Conservation (phyloP, 2,329 filamentous ascomycete genomes). For the Paracoccidioides brasiliensis region DNA sequence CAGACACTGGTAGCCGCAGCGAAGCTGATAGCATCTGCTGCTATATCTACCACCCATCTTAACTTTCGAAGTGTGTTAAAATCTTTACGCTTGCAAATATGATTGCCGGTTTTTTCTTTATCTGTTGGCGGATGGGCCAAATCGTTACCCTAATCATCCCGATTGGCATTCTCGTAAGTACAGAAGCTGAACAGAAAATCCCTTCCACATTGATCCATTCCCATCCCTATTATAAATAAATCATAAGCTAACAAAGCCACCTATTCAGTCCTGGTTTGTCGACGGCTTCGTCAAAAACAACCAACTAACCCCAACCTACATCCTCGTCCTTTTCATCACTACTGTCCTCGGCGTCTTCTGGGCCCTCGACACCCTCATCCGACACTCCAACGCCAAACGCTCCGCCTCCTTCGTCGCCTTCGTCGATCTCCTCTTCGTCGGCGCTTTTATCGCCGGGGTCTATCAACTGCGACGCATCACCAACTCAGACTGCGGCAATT, state of each 20-base stretch:
- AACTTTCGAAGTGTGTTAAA: not conserved
- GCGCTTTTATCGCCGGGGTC: slow-evolving; percentile 49
- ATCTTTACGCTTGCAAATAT: slow-evolving; percentile 16
- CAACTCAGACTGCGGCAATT: slow-evolving; percentile 53
- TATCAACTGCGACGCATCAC: slow-evolving; percentile 46
- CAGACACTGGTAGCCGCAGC: not conserved
- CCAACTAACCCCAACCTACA: slow-evolving; percentile 45
- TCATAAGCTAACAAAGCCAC: not conserved
- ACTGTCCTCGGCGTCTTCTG: slow-evolving; percentile 48
- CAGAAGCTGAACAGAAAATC: not conserved
- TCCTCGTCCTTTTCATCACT: slow-evolving; percentile 53
- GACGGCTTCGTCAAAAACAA: slow-evolving; percentile 44
- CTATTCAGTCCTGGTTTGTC: slow-evolving; percentile 44
- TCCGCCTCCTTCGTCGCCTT: slow-evolving; percentile 48
- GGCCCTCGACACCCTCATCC: slow-evolving; percentile 47
- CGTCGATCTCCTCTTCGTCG: slow-evolving; percentile 49
- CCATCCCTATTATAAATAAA: slow-evolving; percentile 4
- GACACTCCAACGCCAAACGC: slow-evolving; percentile 45
- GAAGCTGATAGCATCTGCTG: not conserved
- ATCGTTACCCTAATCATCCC: slow-evolving; percentile 50
- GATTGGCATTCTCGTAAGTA: slow-evolving; percentile 46
- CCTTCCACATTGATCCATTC: not conserved
- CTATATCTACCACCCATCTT: not conserved
- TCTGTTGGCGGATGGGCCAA: slow-evolving; percentile 47
- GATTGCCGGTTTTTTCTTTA: slow-evolving; percentile 46